A percentile compares a stretch with the other conserved stretches of the same genome.
Evolutionary conservation across 2,329 filamentous ascomycete species (phyloP).

Genomic region (Cadophora sp.): DNA sequence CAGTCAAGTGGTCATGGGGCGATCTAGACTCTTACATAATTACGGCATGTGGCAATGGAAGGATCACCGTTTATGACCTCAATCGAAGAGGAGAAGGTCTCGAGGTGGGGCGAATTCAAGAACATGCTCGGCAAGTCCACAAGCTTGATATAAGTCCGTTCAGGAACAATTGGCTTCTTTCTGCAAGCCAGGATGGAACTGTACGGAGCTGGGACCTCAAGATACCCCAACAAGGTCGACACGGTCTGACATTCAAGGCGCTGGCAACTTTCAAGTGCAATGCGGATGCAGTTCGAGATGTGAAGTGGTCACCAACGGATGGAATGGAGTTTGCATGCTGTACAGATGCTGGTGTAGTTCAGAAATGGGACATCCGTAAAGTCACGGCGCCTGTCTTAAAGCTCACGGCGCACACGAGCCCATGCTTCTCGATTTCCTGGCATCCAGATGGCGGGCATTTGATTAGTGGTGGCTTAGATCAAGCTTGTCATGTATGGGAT

Average conservation of each 20-base stretch:
- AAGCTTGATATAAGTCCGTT: conserved; percentile 69
- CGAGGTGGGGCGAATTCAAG: conserved; percentile 62
- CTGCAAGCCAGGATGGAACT: conserved; percentile 68
- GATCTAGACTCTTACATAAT: conserved; percentile 59
- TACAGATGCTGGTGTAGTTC: conserved; percentile 65
- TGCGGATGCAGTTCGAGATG: conserved; percentile 63
- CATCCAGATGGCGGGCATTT: conserved; percentile 72
- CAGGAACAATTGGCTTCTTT: conserved; percentile 61
- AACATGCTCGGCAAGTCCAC: conserved; percentile 69
- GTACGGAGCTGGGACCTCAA: conserved; percentile 67
- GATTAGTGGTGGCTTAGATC: conserved; percentile 67
- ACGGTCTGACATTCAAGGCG: conserved; percentile 53
- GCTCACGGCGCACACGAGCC: conserved; percentile 67
- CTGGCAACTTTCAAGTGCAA: conserved; percentile 48
- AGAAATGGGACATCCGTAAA: conserved; percentile 70
- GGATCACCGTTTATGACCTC: conserved; percentile 70
- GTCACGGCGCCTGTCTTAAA: conserved; percentile 59
- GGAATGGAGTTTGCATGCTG: conserved; percentile 69
- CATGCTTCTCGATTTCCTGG: conserved; percentile 67
- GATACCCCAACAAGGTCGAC: conserved; percentile 53
- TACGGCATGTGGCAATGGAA: conserved; percentile 68
- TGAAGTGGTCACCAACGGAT: conserved; percentile 69
- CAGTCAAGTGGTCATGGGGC: conserved; percentile 63
- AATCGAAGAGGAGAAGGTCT: conserved; percentile 52
- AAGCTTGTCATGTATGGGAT: conserved; percentile 70